These are phyloP conservation scores for Nicotiana undulata DNA, from an alignment of 257 asterid species.

Conservation along the genomic window DNA sequence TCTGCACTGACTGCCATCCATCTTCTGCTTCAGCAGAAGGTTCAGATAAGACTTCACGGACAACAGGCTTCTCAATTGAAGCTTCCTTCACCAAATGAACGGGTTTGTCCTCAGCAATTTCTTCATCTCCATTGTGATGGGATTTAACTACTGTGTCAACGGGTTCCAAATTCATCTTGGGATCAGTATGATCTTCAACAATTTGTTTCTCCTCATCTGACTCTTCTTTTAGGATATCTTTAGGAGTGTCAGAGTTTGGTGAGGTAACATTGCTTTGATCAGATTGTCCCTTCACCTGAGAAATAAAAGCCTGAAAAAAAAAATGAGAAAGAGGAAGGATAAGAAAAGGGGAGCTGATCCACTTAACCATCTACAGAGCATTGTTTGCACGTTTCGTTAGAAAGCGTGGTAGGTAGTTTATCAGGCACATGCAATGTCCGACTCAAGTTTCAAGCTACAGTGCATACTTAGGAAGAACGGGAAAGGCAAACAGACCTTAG, in stretches of 20 bases:
- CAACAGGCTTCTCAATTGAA: conserved; percentile 19
- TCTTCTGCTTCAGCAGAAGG: conserved; percentile 78
- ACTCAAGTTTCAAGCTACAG: neutral
- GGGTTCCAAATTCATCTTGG: conserved; percentile 20
- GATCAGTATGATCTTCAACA: conserved; percentile 33
- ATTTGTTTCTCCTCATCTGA: conserved; percentile 40
- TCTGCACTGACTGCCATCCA: conserved; percentile 96
- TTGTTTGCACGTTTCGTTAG: neutral
- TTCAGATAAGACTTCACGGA: conserved; percentile 43
- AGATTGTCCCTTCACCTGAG: conserved; percentile 65
- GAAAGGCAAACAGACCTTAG: neutral
- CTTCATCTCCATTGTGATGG: conserved; percentile 29
- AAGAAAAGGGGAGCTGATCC: neutral
- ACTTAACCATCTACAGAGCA: neutral
- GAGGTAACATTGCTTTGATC: conserved; percentile 37
- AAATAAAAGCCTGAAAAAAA: conserved; percentile 17
- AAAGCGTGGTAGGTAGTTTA: neutral
- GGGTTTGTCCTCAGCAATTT: conserved; percentile 24
- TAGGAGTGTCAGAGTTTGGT: conserved; percentile 43
- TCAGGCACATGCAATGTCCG: neutral
- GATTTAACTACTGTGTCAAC: conserved; percentile 32
- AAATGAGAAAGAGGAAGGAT: conserved; percentile 4
- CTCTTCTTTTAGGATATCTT: conserved; percentile 31
- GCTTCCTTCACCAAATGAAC: conserved; percentile 33
- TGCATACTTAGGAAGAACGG: neutral